Evolutionary conservation across 768 basidiomycete species (phyloP).

Genomic region (Paxillus ammoniavirescens): DNA sequence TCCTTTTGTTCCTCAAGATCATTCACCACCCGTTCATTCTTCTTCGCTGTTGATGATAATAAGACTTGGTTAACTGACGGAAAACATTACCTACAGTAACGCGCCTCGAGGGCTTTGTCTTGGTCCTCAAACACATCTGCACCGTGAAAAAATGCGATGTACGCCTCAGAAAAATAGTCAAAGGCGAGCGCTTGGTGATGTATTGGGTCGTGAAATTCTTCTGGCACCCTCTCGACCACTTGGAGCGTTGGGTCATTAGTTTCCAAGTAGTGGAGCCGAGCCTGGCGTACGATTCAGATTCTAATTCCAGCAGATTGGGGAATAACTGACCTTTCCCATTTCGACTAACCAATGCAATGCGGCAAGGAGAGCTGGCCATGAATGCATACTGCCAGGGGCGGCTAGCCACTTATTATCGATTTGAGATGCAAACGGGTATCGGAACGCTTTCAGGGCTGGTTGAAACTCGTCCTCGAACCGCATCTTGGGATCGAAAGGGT

Average conservation of each 20-base stretch:
- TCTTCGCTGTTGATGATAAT: slow-evolving; percentile 47
- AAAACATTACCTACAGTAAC: slow-evolving; percentile 57
- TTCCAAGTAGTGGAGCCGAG: slow-evolving; percentile 45
- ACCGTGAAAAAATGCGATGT: slow-evolving; percentile 64
- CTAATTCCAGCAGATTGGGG: background rate
- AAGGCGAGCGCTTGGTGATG: slow-evolving; percentile 80
- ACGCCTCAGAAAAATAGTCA: slow-evolving; percentile 67
- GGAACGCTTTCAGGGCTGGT: slow-evolving; percentile 65
- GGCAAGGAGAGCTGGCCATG: slow-evolving; percentile 89
- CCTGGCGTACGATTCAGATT: slow-evolving; percentile 17
- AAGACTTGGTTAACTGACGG: background rate
- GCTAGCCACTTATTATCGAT: slow-evolving; percentile 86
- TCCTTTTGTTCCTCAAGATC: slow-evolving; percentile 61
- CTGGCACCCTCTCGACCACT: slow-evolving; percentile 56
- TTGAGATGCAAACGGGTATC: slow-evolving; percentile 78
- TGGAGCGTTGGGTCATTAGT: slow-evolving; percentile 71
- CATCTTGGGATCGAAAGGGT: slow-evolving; percentile 51
- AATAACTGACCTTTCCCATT: slow-evolving; percentile 66
- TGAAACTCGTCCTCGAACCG: slow-evolving; percentile 84
- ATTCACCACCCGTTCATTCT: slow-evolving; percentile 63
- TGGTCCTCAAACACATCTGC: slow-evolving; percentile 69
- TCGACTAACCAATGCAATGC: slow-evolving; percentile 93
- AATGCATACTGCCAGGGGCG: slow-evolving; percentile 84
- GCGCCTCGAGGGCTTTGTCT: slow-evolving; percentile 66
- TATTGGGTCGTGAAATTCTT: slow-evolving; percentile 71